phyloP scores from a whole-genome alignment of 345 rosid genomes.

The Pseudoturritis turrita region DNA sequence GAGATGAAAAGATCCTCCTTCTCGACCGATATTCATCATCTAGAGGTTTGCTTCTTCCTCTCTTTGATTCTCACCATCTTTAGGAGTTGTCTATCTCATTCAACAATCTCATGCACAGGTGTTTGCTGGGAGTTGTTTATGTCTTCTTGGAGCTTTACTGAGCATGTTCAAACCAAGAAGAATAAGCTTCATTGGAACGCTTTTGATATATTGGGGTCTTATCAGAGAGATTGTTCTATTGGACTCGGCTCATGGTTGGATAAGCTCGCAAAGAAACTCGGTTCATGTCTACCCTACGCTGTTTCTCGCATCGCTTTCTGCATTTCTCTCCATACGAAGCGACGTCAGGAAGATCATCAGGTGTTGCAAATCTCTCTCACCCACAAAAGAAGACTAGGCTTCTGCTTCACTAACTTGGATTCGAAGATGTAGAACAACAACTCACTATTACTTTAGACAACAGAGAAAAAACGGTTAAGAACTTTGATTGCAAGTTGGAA shows the following conservation, averaged over 20 bases:
- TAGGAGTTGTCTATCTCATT: not conserved
- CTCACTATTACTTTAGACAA: not conserved
- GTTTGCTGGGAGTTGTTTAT: conserved; percentile 71
- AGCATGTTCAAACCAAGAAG: conserved; percentile 47
- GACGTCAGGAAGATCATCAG: conserved; percentile 55
- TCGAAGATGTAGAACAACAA: not conserved
- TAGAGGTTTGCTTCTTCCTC: conserved; percentile 48
- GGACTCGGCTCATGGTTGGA: conserved; percentile 8
- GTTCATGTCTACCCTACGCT: conserved; percentile 42
- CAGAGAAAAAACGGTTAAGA: too few species aligned
- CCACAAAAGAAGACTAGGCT: not conserved
- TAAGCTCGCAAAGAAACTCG: conserved; percentile 3
- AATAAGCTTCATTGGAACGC: conserved; percentile 58
- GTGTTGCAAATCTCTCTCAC: conserved; percentile 23
- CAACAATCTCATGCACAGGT: conserved; percentile 33
- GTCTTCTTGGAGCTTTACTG: conserved; percentile 64
- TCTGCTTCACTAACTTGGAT: conserved; percentile 7
- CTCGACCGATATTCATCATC: conserved; percentile 40
- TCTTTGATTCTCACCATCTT: not conserved
- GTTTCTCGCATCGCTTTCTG: conserved; percentile 44
- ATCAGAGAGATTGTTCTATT: conserved; percentile 36
- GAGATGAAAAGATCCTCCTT: conserved; percentile 17
- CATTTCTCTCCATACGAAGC: conserved; percentile 56
- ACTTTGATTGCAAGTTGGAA: not conserved
- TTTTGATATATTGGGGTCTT: conserved; percentile 64